phyloP scores from a whole-genome alignment of 2,329 filamentous ascomycete genomes.

The Penicillium glabrum region DNA sequence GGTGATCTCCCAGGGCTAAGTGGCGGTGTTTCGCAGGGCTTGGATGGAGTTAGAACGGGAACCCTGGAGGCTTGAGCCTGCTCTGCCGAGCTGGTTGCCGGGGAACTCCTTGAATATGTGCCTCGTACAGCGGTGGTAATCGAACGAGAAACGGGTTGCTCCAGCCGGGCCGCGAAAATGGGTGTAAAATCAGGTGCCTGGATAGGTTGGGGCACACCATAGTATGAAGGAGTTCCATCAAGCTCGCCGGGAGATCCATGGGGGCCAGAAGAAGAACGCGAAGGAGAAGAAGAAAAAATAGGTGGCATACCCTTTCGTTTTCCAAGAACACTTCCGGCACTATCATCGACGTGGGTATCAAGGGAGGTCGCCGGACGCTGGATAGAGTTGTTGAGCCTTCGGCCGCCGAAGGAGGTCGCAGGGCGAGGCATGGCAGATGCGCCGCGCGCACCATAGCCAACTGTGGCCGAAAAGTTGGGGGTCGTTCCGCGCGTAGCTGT shows the following conservation, averaged over 20 bases:
- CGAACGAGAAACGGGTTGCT: not conserved
- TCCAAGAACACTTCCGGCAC: slow-evolving; percentile 36
- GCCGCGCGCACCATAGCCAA: slow-evolving; percentile 55
- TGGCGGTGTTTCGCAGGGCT: slow-evolving; percentile 30
- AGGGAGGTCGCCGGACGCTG: slow-evolving; percentile 44
- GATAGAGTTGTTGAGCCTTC: slow-evolving; percentile 47
- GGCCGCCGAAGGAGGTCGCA: slow-evolving; percentile 53
- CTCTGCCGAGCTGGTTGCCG: not conserved
- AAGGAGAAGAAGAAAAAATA: slow-evolving; percentile 33
- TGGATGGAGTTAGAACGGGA: slow-evolving; percentile 22
- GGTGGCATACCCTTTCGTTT: slow-evolving; percentile 56
- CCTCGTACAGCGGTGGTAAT: not conserved
- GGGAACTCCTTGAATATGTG: not conserved
- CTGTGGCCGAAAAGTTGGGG: slow-evolving; percentile 57
- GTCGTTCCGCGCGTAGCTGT: slow-evolving; percentile 47
- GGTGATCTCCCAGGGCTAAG: slow-evolving; percentile 29
- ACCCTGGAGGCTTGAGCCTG: not conserved
- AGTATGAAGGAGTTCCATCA: not conserved
- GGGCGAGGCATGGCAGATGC: slow-evolving; percentile 48
- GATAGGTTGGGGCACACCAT: not conserved
- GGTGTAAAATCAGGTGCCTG: not conserved
- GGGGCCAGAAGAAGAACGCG: slow-evolving; percentile 9
- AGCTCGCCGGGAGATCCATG: slow-evolving; percentile 5
- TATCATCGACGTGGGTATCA: slow-evolving; percentile 42
- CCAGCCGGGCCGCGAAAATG: not conserved